Percentiles rank a stretch among this genome's conserved stretches.
These are phyloP conservation scores for Ascochyta koolunga DNA, from an alignment of 2,329 filamentous ascomycete genomes.

Conservation along the genomic window DNA sequence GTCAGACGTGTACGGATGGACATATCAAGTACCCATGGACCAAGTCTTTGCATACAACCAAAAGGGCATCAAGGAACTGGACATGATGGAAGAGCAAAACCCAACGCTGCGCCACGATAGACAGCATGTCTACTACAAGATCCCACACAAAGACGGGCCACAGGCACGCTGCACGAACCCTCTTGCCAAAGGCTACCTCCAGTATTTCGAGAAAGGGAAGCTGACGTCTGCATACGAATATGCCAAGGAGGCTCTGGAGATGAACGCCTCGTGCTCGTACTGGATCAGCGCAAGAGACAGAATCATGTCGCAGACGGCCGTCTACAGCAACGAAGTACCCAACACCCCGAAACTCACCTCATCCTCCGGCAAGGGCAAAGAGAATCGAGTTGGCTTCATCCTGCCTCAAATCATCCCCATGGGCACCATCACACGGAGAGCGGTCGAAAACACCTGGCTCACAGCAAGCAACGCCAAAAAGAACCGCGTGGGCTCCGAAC, in stretches of 20 bases:
- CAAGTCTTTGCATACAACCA: conserved; percentile 70
- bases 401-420: conserved; percentile 96
- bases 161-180: conserved; percentile 83
- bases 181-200: conserved; percentile 86
- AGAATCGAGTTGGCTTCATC: conserved; percentile 73
- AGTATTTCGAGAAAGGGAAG: conserved; percentile 88
- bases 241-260: conserved; percentile 92
- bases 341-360: conserved; percentile 29
- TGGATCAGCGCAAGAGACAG: conserved; percentile 96
- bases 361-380: conserved; percentile 27
- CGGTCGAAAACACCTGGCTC: conserved; percentile 97
- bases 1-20: conserved; percentile 94
- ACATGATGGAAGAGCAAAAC: conserved; percentile 76
- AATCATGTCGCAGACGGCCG: conserved; percentile 93
- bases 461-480: conserved; percentile 97
- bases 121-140: conserved; percentile 78
- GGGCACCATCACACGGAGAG: conserved; percentile 93
- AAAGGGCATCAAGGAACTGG: conserved; percentile 75
- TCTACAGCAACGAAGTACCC: conserved; percentile 72
- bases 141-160: conserved; percentile 95
- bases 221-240: conserved; percentile 87
- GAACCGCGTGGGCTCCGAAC: conserved; percentile 92
- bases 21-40: conserved; percentile 73
- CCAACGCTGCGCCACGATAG: conserved; percentile 68
- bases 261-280: conserved; percentile 99